Conservation (phyloP, 441 rosid genomes). For the Dalechampia spathulata region DNA sequence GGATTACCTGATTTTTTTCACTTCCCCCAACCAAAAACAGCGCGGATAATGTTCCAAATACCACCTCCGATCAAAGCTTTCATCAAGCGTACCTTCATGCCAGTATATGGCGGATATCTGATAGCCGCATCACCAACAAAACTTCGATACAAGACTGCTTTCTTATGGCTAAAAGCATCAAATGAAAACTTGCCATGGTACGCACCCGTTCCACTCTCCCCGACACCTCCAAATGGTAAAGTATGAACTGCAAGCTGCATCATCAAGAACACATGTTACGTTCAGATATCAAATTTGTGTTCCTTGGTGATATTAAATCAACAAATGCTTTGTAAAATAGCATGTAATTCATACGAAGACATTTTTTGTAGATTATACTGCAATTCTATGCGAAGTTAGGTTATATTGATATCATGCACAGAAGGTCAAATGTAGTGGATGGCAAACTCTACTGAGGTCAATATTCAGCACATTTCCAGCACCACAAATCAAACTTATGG, state of each 20-base stretch:
- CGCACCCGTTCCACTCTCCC: slow-evolving; percentile 75
- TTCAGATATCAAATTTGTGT: slow-evolving; percentile 5
- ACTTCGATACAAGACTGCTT: slow-evolving; percentile 51
- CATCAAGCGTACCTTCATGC: slow-evolving; percentile 33
- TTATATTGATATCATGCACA: no score
- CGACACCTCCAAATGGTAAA: slow-evolving; percentile 79
- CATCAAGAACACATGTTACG: slow-evolving; percentile 1
- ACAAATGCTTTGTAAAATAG: not conserved
- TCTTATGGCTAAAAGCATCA: slow-evolving; percentile 69
- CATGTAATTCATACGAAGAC: not conserved
- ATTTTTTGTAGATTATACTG: not conserved
- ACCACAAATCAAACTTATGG: not conserved
- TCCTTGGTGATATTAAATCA: not conserved
- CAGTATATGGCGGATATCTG: slow-evolving; percentile 65
- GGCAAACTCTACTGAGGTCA: no score
- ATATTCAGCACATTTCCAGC: not conserved
- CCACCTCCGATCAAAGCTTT: slow-evolving; percentile 32
- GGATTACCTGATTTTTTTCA: not conserved
- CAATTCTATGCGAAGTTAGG: no score
- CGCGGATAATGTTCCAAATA: slow-evolving; percentile 17
- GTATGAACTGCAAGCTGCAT: slow-evolving; percentile 45
- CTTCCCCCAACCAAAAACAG: slow-evolving; percentile 27
- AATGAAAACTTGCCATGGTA: slow-evolving; percentile 81
- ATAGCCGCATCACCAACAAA: slow-evolving; percentile 37
- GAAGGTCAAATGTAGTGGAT: not conserved